These are phyloP conservation scores for Xylaria arbuscula DNA, from an alignment of 2,329 filamentous ascomycete genomes.

Conservation along the genomic window DNA sequence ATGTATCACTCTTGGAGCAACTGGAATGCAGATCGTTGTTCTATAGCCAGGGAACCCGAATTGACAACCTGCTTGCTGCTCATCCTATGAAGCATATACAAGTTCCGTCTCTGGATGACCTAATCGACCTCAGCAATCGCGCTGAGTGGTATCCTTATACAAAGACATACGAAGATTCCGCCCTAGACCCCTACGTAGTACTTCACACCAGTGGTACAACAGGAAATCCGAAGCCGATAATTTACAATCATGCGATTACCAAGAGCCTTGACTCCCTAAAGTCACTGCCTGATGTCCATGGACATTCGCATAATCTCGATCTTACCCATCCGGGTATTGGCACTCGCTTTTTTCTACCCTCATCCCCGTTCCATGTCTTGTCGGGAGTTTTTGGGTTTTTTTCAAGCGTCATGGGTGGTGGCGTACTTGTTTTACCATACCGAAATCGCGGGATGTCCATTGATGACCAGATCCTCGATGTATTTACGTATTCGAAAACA, in stretches of 20 bases:
- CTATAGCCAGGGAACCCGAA: slow-evolving; percentile 34
- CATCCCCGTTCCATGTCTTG: slow-evolving; percentile 39
- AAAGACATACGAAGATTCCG: slow-evolving; percentile 40
- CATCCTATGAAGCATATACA: slow-evolving; percentile 36
- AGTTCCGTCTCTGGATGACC: slow-evolving; percentile 37
- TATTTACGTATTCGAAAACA: slow-evolving; percentile 33
- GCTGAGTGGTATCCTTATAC: slow-evolving; percentile 39
- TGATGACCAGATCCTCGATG: slow-evolving; percentile 30
- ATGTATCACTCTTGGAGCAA: slow-evolving; percentile 40
- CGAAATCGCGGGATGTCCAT: slow-evolving; percentile 35
- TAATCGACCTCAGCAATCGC: slow-evolving; percentile 21
- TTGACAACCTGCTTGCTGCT: slow-evolving; percentile 37
- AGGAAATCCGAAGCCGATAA: slow-evolving; percentile 37
- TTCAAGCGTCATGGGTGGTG: slow-evolving; percentile 36
- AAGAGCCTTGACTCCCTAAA: slow-evolving; percentile 26
- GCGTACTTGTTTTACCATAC: slow-evolving; percentile 38
- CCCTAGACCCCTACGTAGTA: slow-evolving; percentile 36
- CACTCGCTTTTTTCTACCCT: slow-evolving; percentile 34
- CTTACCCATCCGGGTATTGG: slow-evolving; percentile 29
- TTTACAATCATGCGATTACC: slow-evolving; percentile 28
- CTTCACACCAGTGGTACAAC: slow-evolving; percentile 43
- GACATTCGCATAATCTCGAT: slow-evolving; percentile 30
- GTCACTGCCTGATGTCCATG: slow-evolving; percentile 33
- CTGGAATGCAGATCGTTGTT: slow-evolving; percentile 39
- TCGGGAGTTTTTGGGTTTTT: slow-evolving; percentile 31